Base-by-base conservation (phyloP, 176 grass and related monocot genomes). In the Oryza nivara region DNA sequence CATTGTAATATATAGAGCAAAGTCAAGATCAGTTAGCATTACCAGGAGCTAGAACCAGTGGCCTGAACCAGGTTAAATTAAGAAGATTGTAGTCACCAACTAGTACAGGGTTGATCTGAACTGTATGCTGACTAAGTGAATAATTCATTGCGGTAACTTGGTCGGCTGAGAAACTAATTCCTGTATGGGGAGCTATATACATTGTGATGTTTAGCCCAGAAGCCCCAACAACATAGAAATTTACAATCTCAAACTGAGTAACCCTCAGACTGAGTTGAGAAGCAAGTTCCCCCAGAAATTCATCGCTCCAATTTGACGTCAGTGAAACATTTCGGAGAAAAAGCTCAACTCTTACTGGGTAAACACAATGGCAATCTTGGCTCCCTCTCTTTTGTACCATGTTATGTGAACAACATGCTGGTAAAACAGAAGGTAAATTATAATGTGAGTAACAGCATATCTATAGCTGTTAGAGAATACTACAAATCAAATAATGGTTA, bases 161-260 rank as follows among this genome's bases (percentile, higher is more conserved):
- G 78, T 85, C 72, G 2, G 61, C 72, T 40, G 88, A 85, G 81
- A 99, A 99, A 82, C 97, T 95, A 90, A 89, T 90, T 89, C 93
- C 97, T 70, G 79, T 91, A 58, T 91, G 83, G 71, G 97, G 93
- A 8, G 91, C 90, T 89, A 99, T 95, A 87, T 99, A 68, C 97
- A 99, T 99, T 63, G 97, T 96, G 45, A 96, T 96, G 82, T 99
- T 99, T 81, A 99, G 88, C 67, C 93, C 97, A 90, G 92, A 96
- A 74, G 92, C 86, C 79, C 97, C 97, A 81, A 99, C 97, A 66
- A 99, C 97, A 45, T 99, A 99, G 80, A 99, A 96, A 83, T 99
- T 99, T 80, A 84, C 88, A 69, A 99, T 94, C 86, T 86, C 97
- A 44, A 99, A 99, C 76, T 99, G 93, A 68, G 34, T 58, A 75